Conservation (phyloP, 306 rosid species). For the Pterocarpus santalinus region DNA sequence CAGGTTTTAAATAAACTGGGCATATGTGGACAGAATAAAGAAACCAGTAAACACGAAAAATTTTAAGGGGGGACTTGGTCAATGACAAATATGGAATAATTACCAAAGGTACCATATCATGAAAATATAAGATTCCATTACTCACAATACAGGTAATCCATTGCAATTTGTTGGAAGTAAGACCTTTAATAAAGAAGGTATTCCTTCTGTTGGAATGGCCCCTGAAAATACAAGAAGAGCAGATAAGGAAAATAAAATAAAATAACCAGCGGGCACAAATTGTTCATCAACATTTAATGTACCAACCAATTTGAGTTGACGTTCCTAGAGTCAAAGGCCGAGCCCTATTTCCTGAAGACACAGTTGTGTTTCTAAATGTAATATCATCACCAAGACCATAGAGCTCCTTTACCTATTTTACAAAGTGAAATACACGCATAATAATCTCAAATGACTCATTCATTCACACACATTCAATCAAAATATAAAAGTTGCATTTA, state of each 20-base stretch:
- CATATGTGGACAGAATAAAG: background rate
- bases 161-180: slow-evolving; percentile 82
- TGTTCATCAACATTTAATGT: slow-evolving; percentile 31
- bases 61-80: background rate
- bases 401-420: slow-evolving; percentile 82
- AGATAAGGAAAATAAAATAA: background rate
- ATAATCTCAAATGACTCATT: slow-evolving; percentile 17
- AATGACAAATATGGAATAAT: background rate
- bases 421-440: slow-evolving; percentile 28
- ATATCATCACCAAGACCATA: slow-evolving; percentile 81
- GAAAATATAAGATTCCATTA: background rate
- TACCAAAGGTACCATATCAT: background rate
- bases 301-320: slow-evolving; percentile 94
- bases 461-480: background rate
- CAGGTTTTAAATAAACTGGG: too few relatives aligned
- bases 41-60: background rate
- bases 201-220: slow-evolving; percentile 93
- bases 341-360: slow-evolving; percentile 76
- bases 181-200: slow-evolving; percentile 93
- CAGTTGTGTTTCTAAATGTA: slow-evolving; percentile 77
- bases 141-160: slow-evolving; percentile 77
- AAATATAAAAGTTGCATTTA: background rate
- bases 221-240: slow-evolving; percentile 58
- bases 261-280: background rate
- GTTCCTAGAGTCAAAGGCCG: slow-evolving; percentile 82